Evolutionary conservation across 129 eudicot species (phyloP).

Genomic region (Helichrysum umbraculigerum): DNA sequence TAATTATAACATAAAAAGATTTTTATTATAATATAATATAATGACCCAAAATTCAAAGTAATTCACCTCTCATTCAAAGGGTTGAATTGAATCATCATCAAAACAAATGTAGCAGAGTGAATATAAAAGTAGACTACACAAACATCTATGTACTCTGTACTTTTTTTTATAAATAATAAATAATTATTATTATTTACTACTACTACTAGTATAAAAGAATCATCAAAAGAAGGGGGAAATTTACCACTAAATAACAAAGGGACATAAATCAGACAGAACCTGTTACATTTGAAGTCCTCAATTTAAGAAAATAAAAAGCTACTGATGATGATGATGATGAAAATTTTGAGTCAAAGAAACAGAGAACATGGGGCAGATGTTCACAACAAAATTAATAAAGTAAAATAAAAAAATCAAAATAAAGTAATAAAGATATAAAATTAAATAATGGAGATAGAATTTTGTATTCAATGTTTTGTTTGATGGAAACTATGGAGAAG

Average conservation of each 20-base stretch:
- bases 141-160: no score
- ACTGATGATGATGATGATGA: not conserved
- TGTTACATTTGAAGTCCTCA: not conserved
- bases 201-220: no score
- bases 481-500: not conserved
- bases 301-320: no score
- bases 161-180: no score
- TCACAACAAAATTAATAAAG: not conserved
- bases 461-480: not conserved
- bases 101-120: no score
- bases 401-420: no score
- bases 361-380: not conserved
- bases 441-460: not conserved
- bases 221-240: not conserved
- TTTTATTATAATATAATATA: not conserved
- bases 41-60: slow-evolving; percentile 7
- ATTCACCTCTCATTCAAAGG: not conserved
- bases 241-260: not conserved
- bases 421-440: not conserved
- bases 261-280: slow-evolving; percentile 6
- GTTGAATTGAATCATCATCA: not conserved
- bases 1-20: not conserved
- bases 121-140: no score
- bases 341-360: not conserved
- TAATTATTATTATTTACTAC: no score